These are phyloP conservation scores for Phaffomyces antillensis DNA, from an alignment of 805 yeast genomes.

Conservation along the genomic window DNA sequence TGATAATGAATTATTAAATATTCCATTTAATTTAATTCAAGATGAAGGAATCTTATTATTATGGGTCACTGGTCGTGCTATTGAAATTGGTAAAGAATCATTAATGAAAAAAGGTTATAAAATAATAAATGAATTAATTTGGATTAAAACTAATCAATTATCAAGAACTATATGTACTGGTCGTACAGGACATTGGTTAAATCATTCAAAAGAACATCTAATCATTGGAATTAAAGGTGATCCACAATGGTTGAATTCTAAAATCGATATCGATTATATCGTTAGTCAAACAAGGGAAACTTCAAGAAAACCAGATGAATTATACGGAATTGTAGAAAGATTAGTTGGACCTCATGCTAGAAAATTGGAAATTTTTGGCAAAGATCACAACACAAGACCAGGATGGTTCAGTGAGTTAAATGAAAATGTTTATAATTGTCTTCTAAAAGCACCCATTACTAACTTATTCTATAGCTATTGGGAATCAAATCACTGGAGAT, in stretches of 20 bases:
- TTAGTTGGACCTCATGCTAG: slow-evolving; percentile 71
- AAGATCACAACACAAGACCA: slow-evolving; percentile 76
- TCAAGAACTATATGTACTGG: slow-evolving; percentile 90
- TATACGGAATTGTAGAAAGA: slow-evolving; percentile 79
- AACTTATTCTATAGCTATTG: slow-evolving; percentile 40
- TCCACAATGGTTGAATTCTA: slow-evolving; percentile 61
- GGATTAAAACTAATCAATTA: slow-evolving; percentile 89
- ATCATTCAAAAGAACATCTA: slow-evolving; percentile 89
- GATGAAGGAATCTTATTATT: slow-evolving; percentile 76
- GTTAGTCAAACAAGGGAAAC: slow-evolving; percentile 85
- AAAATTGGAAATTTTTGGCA: slow-evolving; percentile 84
- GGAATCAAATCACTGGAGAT: slow-evolving; percentile 65
- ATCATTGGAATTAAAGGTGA: slow-evolving; percentile 80
- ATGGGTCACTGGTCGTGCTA: slow-evolving; percentile 95
- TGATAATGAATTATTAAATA: slow-evolving; percentile 61
- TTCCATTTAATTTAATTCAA: slow-evolving; percentile 65
- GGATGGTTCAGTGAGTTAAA: slow-evolving; percentile 83
- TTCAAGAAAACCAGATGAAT: slow-evolving; percentile 85
- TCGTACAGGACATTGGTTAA: slow-evolving; percentile 94
- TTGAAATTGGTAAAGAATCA: slow-evolving; percentile 79
- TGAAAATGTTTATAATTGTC: no score
- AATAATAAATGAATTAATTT: slow-evolving; percentile 71
- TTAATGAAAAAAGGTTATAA: slow-evolving; percentile 76
- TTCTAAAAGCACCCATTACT: neutral
- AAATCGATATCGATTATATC: slow-evolving; percentile 67